Evolutionary conservation across 371 early-diverging fungal species (phyloP).

Genomic region (Mycotypha africana): DNA sequence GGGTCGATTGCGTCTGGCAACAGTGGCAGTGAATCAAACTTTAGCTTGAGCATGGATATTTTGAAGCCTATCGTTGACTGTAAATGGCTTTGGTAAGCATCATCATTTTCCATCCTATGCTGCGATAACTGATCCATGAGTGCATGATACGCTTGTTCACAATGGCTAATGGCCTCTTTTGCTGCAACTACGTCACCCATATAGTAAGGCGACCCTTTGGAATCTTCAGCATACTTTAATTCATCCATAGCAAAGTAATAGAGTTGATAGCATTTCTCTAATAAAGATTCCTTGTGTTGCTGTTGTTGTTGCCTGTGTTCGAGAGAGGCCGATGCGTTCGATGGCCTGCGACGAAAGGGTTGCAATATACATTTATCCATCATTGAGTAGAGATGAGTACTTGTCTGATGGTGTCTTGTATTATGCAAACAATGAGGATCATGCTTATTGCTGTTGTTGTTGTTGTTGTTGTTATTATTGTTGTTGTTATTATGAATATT

Average conservation of each 20-base stretch:
- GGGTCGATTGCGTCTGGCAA: too few relatives aligned
- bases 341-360: conserved; percentile 5
- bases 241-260: conserved; percentile 18
- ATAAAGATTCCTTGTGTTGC: conserved; percentile 2
- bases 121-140: too few relatives aligned
- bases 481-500: not conserved
- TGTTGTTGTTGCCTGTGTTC: too few relatives aligned
- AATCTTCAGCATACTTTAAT: conserved; percentile 35
- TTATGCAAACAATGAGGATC: conserved; percentile 2
- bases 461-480: not conserved
- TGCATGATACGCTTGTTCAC: conserved; percentile 10
- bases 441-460: conserved; percentile 4
- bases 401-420: too few relatives aligned
- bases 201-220: conserved; percentile 33
- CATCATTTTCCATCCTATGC: not conserved
- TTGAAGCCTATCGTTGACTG: conserved; percentile 14
- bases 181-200: conserved; percentile 30
- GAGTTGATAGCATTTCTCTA: conserved; percentile 6
- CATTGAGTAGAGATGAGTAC: too few relatives aligned
- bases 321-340: conserved; percentile 1
- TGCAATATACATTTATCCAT: conserved; percentile 17
- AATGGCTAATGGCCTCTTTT: conserved; percentile 31
- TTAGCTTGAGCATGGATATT: conserved; percentile 13
- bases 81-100: conserved; percentile 2
- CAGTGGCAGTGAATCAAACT: conserved; percentile 17